Percentiles rank a stretch among this genome's conserved stretches.
phyloP scores from a whole-genome alignment of 2,329 filamentous ascomycete genomes.

The Neopestalotiopsis rosae region DNA sequence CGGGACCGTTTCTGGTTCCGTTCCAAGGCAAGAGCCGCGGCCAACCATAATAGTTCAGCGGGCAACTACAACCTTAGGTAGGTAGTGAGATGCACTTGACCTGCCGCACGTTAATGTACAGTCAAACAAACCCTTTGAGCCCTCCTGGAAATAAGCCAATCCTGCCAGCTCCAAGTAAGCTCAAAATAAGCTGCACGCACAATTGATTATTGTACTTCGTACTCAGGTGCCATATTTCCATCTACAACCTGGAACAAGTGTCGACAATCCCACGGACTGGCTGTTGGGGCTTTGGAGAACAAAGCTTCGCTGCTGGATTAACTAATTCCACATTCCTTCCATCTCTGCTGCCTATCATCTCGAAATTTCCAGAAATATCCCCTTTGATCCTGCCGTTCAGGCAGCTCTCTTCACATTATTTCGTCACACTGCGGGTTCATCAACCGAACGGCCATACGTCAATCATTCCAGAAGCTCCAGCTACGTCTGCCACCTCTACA shows the following conservation, averaged over 20 bases:
- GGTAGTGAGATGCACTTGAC: not conserved
- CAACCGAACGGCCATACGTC: not conserved
- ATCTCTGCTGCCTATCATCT: not conserved
- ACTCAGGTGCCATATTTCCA: not conserved
- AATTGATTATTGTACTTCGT: not conserved
- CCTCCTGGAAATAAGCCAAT: not conserved
- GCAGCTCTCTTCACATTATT: not conserved
- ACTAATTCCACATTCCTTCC: not conserved
- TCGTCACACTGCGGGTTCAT: not conserved
- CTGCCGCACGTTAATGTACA: not conserved
- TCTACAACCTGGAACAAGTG: not conserved
- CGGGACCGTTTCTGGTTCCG: not conserved
- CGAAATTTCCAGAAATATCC: not conserved
- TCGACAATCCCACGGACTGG: not conserved
- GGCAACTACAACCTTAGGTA: not conserved
- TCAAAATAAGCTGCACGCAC: not conserved
- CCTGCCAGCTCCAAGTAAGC: not conserved
- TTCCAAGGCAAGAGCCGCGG: constrained; percentile 6
- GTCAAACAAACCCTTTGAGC: not conserved
- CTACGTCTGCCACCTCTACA: not conserved
- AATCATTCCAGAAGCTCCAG: not conserved
- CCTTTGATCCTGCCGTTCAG: not conserved
- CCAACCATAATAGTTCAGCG: not conserved
- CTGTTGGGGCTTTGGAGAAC: not conserved
- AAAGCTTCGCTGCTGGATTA: not conserved